A percentile compares a stretch with the other conserved stretches of the same genome.
phyloP scores from a whole-genome alignment of 2,329 filamentous ascomycete genomes.

The Colletotrichum caudatum region DNA sequence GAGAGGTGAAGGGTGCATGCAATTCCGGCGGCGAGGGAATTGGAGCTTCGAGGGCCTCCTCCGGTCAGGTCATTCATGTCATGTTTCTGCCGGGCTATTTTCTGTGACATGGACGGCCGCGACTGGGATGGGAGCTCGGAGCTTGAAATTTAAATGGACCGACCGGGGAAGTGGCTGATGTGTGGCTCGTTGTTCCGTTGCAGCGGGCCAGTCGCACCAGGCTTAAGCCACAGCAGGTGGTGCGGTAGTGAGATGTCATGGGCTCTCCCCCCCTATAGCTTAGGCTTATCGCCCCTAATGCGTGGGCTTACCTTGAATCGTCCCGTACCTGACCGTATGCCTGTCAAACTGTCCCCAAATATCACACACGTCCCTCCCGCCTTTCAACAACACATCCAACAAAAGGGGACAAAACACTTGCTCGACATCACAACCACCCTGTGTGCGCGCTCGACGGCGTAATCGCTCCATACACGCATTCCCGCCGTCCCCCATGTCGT shows the following conservation, averaged over 20 bases:
- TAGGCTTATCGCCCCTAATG: conserved; percentile 26
- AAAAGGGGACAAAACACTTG: conserved; percentile 9
- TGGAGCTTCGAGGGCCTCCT: conserved; percentile 5
- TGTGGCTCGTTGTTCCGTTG: conserved; percentile 23
- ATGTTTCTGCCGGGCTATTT: conserved; percentile 8
- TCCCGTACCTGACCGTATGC: conserved; percentile 35
- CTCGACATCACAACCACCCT: conserved; percentile 15
- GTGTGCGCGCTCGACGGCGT: conserved; percentile 26
- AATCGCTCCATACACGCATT: conserved; percentile 1
- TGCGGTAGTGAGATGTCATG: conserved; percentile 24
- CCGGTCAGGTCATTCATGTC: conserved; percentile 17
- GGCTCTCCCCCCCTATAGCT: not conserved
- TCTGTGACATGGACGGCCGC: conserved; percentile 20
- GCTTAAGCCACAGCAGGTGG: conserved; percentile 29
- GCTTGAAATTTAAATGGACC: conserved; percentile 28
- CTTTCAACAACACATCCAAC: conserved; percentile 22
- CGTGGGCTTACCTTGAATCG: conserved; percentile 3
- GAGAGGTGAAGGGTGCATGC: not conserved
- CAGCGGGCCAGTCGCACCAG: not conserved
- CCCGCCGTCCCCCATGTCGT: conserved; percentile 50
- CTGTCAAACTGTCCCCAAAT: conserved; percentile 37
- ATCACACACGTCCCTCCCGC: conserved; percentile 13
- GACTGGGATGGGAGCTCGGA: conserved; percentile 26
- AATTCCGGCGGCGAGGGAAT: not conserved
- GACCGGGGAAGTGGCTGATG: conserved; percentile 9